Percentiles rank a stretch among this genome's conserved stretches.
Evolutionary conservation across 805 yeast species (phyloP).

Genomic region (Starmerella kuoi): DNA sequence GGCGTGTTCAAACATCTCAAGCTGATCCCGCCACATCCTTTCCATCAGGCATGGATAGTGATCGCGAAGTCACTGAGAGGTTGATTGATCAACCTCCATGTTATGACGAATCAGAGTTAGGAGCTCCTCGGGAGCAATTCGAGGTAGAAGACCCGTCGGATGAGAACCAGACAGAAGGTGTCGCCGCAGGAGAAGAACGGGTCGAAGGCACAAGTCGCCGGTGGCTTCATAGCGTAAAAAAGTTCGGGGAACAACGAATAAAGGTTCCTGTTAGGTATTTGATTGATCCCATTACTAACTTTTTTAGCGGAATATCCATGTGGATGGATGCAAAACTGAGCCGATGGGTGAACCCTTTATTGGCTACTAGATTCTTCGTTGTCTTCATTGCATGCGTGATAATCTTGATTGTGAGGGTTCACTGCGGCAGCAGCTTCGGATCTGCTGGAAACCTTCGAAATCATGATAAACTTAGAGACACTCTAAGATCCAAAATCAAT

Average conservation of each 20-base stretch:
- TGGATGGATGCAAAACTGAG: conserved; percentile 47
- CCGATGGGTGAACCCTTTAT: conserved; percentile 72
- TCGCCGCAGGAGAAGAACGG: not conserved
- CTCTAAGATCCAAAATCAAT: conserved; percentile 42
- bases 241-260: conserved; percentile 21
- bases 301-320: conserved; percentile 28
- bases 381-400: conserved; percentile 47
- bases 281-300: conserved; percentile 38
- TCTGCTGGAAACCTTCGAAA: conserved; percentile 44
- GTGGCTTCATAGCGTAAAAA: conserved; percentile 13
- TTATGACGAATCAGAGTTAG: not conserved
- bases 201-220: not conserved
- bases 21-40: too few species aligned
- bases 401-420: conserved; percentile 47
- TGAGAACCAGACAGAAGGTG: not conserved
- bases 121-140: conserved; percentile 8
- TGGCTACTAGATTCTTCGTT: conserved; percentile 67
- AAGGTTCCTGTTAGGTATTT: conserved; percentile 33
- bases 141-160: conserved; percentile 14
- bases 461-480: conserved; percentile 38
- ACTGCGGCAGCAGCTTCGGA: not conserved
- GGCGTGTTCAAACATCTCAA: too few species aligned
- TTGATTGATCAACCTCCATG: conserved; percentile 1
- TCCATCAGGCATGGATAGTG: not conserved
- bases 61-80: conserved; percentile 1